Percentiles rank a stretch among this genome's conserved stretches.
These are phyloP conservation scores for Cryphonectria radicalis DNA, from an alignment of 2,329 filamentous ascomycete genomes.

Conservation along the genomic window DNA sequence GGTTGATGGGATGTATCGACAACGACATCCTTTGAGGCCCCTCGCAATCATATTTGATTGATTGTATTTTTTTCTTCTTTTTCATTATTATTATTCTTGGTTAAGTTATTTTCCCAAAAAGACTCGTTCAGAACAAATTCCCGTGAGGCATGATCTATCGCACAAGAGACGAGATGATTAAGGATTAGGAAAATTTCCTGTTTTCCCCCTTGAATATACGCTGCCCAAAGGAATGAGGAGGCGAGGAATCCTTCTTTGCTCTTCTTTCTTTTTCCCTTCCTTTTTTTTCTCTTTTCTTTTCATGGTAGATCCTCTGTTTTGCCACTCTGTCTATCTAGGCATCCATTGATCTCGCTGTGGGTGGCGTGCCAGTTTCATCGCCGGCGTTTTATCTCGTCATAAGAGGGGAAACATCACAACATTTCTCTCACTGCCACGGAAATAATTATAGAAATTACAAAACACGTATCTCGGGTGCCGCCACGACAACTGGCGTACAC, in stretches of 20 bases:
- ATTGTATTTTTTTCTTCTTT: not conserved
- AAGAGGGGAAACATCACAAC: not conserved
- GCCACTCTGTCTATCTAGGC: not conserved
- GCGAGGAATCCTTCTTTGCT: not conserved
- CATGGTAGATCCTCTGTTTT: not conserved
- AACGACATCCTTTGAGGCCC: not conserved
- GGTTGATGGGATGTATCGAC: too few relatives aligned
- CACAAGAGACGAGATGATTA: not conserved
- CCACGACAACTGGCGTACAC: slow-evolving; percentile 19
- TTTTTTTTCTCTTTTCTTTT: not conserved
- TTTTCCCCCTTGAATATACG: not conserved
- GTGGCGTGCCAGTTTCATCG: not conserved
- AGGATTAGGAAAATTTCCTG: not conserved
- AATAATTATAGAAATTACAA: not conserved
- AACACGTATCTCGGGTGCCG: slow-evolving; percentile 16
- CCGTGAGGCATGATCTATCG: not conserved
- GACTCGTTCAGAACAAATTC: not conserved
- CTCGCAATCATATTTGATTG: not conserved
- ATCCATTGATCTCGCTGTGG: not conserved
- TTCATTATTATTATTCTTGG: not conserved
- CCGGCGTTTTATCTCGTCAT: not conserved
- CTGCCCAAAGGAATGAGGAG: not conserved
- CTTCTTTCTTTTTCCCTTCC: not conserved
- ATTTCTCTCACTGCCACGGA: too few relatives aligned
- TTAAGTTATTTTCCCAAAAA: not conserved